Evolutionary conservation across 805 yeast genomes (phyloP), one percentile per base, ranked within the genome.

Genomic region (Ogataea salicorniae): DNA sequence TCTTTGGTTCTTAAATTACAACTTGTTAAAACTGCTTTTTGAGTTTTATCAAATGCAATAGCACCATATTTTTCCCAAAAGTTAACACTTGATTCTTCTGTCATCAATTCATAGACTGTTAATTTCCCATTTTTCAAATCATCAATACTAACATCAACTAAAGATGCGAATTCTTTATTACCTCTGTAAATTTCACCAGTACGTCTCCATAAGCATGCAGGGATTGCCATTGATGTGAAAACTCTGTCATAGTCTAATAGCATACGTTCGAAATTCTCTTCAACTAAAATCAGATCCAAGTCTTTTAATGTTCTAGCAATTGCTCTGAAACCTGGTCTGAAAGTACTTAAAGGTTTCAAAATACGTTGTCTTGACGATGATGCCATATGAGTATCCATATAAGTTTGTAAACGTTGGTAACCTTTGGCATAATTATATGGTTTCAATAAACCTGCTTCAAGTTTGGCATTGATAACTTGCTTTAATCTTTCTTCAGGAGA

Each of bases 11-110:
- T 73, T 50, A 92, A 71, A 56, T 85, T 88, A 68, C 98, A 92
- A 64, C 95, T 85, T 0, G 97, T 91, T 56, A 92, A 68, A 4
- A 92, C 96, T 0, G 97, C 97, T 62, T 92, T 92, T 59, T 91
- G 97, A 1, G 94, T 92, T 56, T 91, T 86, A 60, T 92, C 97
- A 68, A 92, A 91, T 5, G 98, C 97, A 60, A 91, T 87, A 4
- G 95, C 90, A 3, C 97, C 97, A 60, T 91, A 92, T 63, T 91
- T 91, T 60, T 92, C 98, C 98, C 98, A 92, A 63, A 89, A 92
- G 58, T 89, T 91, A 17, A 92, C 97, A 26, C 97, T 95, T 60
- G 96, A 86, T 56, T 91, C 97, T 64, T 91, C 97, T 43, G 90
- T 83, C 96, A 92, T 86, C 52, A 92, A 70, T 68, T 92, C 97